Base-by-base conservation (phyloP, 2,329 filamentous ascomycete genomes). In the Sphaerulina populicola region DNA sequence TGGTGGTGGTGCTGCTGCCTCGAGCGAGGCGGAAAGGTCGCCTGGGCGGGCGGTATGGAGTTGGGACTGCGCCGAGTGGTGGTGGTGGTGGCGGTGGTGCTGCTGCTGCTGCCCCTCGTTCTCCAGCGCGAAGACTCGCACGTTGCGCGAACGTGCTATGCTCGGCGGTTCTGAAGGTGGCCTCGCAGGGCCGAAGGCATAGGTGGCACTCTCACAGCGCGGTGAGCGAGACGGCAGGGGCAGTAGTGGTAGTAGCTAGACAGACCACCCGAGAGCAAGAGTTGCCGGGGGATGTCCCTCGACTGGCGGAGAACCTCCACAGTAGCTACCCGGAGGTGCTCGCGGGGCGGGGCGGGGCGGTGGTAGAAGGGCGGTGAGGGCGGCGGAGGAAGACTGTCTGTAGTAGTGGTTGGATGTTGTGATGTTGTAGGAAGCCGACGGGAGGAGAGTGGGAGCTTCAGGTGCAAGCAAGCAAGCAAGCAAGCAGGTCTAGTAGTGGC, bases 21-120 rank as follows among this genome's bases (percentile, higher is more conserved):
- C 23, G 23, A 27, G 23, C 23, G 23, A 27, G 23, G 23, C 57
- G 42, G 61, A 61, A 56, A 47, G 37, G 45, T 39, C 55, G 62
- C 45, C 29, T 66, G 62, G 63, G 60, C 57, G 55, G 64, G 59
- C 63, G 64, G 62, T 57, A 57, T 54, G 62, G 64, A 62, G 58
- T 57, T 61, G 59, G 54, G 63, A 59, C 53, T 57, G 54, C 42
- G 54, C 42, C 46, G 45, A 44, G 38, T 56, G 12, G 36, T 36
- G 47, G 51, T 52, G 18, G 18, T 18, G 47, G 51, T 52, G 18
- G 18, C 4, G 12, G 36, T 36, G 47, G 51, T 52, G 18, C 2
- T 18, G 18, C 18, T 18, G 18, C 18, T 18, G 18, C 18, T 18
- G 50, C 44, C 23, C 23, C 23, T 60, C 56, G 60, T 58, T 57